These are phyloP conservation scores for Candida insectalens DNA, from an alignment of 805 yeast genomes.

Conservation along the genomic window DNA sequence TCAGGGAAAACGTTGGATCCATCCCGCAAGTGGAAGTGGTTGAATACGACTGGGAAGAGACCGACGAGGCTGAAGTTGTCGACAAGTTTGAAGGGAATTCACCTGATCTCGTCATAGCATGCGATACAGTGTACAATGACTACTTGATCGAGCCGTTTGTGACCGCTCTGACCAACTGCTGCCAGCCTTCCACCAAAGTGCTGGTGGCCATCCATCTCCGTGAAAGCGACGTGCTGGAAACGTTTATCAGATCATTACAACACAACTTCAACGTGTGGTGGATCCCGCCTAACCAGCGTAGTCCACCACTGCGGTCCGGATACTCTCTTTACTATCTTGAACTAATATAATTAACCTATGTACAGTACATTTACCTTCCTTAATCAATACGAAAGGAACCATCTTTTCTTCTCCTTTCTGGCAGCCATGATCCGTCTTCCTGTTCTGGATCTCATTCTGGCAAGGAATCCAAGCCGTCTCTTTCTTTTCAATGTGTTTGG, in stretches of 20 bases:
- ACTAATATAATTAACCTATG: neutral
- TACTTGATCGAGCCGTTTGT: constrained; percentile 24
- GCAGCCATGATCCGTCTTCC: constrained; percentile 75
- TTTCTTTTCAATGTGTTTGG: constrained; percentile 88
- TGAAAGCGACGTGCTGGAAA: neutral
- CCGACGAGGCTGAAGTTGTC: constrained; percentile 10
- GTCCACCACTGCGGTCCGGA: too few species aligned
- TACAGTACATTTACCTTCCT: neutral
- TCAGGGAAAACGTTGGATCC: constrained; percentile 33
- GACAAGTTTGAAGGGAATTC: constrained; percentile 2
- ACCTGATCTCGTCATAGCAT: constrained; percentile 46
- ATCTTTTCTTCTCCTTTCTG: constrained; percentile 82
- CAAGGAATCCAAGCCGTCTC: constrained; percentile 82
- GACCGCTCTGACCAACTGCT: neutral
- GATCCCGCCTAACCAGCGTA: too few species aligned
- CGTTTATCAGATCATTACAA: neutral
- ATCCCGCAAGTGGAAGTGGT: constrained; percentile 40
- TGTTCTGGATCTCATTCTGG: constrained; percentile 61
- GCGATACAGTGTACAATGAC: constrained; percentile 61
- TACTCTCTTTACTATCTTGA: neutral
- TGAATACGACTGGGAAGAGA: constrained; percentile 55
- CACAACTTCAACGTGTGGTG: neutral
- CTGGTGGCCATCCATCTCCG: neutral
- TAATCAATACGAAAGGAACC: constrained; percentile 76
- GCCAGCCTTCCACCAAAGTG: neutral